Evolutionary conservation across 225 moss, liverwort and hornwort species (phyloP).

Genomic region (Rhytidiadelphus loreus): DNA sequence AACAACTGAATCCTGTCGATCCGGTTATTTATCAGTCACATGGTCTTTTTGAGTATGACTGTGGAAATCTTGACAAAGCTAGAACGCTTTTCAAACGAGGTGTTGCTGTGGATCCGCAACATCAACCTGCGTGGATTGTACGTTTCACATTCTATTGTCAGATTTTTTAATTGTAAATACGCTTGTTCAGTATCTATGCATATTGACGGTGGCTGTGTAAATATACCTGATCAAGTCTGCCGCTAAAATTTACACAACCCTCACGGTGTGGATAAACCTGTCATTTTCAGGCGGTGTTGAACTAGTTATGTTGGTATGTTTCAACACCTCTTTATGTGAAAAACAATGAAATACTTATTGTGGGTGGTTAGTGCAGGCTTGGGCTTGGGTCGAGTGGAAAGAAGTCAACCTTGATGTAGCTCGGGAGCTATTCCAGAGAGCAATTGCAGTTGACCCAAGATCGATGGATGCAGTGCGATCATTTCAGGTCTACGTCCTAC

Average conservation of each 20-base stretch:
- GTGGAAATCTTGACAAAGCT: conserved; percentile 57
- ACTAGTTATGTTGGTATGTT: not conserved
- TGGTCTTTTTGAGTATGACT: conserved; percentile 86
- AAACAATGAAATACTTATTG: not conserved
- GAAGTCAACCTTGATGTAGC: conserved; percentile 65
- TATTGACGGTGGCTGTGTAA: not conserved
- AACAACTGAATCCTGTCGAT: conserved; percentile 75
- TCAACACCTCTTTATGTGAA: not conserved
- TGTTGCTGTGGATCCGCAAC: conserved; percentile 56
- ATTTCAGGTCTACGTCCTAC: conserved; percentile 53
- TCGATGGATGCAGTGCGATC: conserved; percentile 95
- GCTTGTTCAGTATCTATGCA: not conserved
- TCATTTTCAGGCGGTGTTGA: not conserved
- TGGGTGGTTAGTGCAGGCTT: conserved; percentile 45
- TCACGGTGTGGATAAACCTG: not conserved
- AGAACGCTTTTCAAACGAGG: conserved; percentile 69
- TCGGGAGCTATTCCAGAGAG: conserved; percentile 87
- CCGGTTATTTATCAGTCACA: conserved; percentile 80
- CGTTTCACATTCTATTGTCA: conserved; percentile 6
- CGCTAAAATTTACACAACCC: not conserved
- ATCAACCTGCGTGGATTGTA: conserved; percentile 97
- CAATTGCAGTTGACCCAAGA: conserved; percentile 65
- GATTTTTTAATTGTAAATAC: not conserved
- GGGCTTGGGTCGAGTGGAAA: conserved; percentile 99
- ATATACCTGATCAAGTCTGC: not conserved